phyloP scores from a whole-genome alignment of 2,329 filamentous ascomycete genomes.

The Cylindrodendrum hubeiense region DNA sequence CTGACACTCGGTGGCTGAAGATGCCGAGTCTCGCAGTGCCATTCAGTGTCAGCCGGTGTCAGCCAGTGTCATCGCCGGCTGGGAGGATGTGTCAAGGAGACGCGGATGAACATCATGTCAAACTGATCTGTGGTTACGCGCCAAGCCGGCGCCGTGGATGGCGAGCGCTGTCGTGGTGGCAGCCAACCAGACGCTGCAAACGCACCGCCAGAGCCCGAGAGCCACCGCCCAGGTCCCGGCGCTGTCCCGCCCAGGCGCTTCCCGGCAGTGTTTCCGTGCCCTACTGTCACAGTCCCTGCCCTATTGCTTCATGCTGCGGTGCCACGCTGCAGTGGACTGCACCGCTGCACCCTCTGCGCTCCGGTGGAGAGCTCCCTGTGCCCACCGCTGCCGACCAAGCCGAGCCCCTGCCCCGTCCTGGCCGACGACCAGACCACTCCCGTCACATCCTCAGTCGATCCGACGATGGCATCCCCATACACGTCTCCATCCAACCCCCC shows the following conservation, averaged over 20 bases:
- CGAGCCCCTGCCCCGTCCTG: background rate
- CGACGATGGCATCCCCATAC: conserved; percentile 16
- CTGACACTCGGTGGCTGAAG: conserved; percentile 14
- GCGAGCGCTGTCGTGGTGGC: background rate
- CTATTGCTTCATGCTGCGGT: no score
- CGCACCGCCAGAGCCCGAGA: background rate
- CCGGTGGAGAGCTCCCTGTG: background rate
- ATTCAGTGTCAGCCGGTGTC: background rate
- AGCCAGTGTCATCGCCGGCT: background rate
- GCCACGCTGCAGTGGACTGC: no score
- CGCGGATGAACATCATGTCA: background rate
- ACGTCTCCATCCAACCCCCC: background rate
- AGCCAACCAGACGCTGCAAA: background rate
- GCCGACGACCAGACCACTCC: conserved; percentile 7
- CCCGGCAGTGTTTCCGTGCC: background rate
- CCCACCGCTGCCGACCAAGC: conserved; percentile 4
- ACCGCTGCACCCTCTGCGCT: background rate
- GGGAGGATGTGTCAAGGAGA: background rate
- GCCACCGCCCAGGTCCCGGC: no score
- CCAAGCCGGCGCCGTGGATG: no score
- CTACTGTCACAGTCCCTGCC: background rate
- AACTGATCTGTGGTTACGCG: background rate
- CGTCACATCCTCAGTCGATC: conserved; percentile 33
- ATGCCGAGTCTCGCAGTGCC: conserved; percentile 9
- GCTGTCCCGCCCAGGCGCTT: conserved; percentile 22